These are phyloP conservation scores for Cytidiella melzeri DNA, from an alignment of 768 basidiomycete genomes.

Conservation along the genomic window DNA sequence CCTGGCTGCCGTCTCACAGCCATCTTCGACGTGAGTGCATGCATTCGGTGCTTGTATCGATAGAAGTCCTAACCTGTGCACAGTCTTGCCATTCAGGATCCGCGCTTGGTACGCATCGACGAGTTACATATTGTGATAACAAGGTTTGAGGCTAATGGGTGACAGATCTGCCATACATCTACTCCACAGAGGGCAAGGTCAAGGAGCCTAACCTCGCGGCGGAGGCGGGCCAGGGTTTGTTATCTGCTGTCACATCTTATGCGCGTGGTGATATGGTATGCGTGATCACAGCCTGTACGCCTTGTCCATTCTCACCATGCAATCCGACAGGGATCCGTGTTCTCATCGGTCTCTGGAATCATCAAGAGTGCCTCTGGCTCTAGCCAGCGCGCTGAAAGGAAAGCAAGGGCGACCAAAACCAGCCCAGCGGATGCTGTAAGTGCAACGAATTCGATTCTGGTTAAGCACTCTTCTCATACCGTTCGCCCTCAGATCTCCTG, in stretches of 20 bases:
- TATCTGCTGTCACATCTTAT: slow-evolving; percentile 75
- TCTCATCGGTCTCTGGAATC: slow-evolving; percentile 67
- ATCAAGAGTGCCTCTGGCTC: slow-evolving; percentile 69
- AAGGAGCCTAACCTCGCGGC: slow-evolving; percentile 89
- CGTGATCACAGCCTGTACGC: neutral
- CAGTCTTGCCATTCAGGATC: slow-evolving; percentile 46
- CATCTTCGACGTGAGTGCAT: slow-evolving; percentile 43
- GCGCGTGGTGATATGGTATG: slow-evolving; percentile 63
- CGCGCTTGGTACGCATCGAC: slow-evolving; percentile 29
- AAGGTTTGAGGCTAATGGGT: neutral
- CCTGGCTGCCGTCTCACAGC: slow-evolving; percentile 62
- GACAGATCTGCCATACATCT: slow-evolving; percentile 43
- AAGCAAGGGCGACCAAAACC: slow-evolving; percentile 48
- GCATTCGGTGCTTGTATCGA: neutral
- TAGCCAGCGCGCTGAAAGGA: slow-evolving; percentile 55
- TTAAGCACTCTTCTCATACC: neutral
- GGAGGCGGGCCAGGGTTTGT: slow-evolving; percentile 81
- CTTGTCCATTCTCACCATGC: neutral
- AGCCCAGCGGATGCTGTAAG: slow-evolving; percentile 87
- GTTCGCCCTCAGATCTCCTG: slow-evolving; percentile 57
- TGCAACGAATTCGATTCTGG: too few relatives aligned
- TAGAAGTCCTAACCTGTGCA: neutral
- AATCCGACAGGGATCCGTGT: slow-evolving; percentile 43
- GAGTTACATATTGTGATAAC: neutral
- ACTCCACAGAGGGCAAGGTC: slow-evolving; percentile 92